These are phyloP conservation scores for Plasmodium cynomolgi DNA, from an alignment of 169 alveolate genomes.

Conservation along the genomic window DNA sequence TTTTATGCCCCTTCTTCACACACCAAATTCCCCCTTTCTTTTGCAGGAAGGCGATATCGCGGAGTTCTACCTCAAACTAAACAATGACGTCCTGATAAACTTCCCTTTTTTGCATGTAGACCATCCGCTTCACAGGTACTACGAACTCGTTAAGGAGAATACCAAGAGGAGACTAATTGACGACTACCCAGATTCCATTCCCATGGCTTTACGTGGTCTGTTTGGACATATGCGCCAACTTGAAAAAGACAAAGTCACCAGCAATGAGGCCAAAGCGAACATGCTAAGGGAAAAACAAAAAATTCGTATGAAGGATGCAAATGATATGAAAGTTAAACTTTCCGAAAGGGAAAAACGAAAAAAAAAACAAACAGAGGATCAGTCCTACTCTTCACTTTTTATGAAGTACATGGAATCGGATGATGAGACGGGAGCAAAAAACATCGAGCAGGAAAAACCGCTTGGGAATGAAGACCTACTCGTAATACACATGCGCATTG, in stretches of 20 bases:
- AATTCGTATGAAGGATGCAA: conserved; percentile 14
- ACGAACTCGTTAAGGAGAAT: conserved; percentile 33
- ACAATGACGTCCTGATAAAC: conserved; percentile 44
- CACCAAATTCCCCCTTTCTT: background rate
- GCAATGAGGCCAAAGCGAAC: conserved; percentile 36
- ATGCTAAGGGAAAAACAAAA: conserved; percentile 54
- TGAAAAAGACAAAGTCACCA: conserved; percentile 31
- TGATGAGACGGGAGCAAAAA: conserved; percentile 7
- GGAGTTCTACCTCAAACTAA: conserved; percentile 46
- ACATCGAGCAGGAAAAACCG: background rate
- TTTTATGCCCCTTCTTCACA: background rate
- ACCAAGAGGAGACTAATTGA: conserved; percentile 16
- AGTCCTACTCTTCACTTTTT: conserved; percentile 61
- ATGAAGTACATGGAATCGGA: conserved; percentile 69
- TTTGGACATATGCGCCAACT: conserved; percentile 23
- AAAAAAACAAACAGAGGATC: conserved; percentile 21
- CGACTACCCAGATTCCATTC: conserved; percentile 8
- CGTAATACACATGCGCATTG: background rate
- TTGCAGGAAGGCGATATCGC: conserved; percentile 61
- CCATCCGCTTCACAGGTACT: conserved; percentile 52
- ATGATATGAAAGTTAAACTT: conserved; percentile 3
- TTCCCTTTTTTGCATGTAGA: conserved; percentile 66
- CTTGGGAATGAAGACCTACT: background rate
- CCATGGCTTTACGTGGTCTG: conserved; percentile 8
- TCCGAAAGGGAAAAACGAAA: conserved; percentile 1